These are phyloP conservation scores for Aaosphaeria pasadenensis DNA, from an alignment of 2,329 filamentous ascomycete genomes.

Conservation along the genomic window DNA sequence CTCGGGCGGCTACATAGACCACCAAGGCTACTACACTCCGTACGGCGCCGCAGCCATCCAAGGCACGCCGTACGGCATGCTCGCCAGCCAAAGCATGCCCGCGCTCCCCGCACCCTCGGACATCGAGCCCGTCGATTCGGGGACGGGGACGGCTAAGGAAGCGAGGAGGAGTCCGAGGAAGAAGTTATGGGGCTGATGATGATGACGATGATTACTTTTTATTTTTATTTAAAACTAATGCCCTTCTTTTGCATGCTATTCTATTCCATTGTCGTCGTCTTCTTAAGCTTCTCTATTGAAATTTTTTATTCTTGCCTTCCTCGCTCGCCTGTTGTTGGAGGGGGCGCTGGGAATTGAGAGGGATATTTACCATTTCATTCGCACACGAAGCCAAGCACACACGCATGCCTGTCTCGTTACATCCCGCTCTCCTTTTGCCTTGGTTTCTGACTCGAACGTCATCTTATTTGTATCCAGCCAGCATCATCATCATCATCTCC, in stretches of 20 bases:
- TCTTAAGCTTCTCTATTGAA: not conserved
- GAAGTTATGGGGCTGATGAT: not conserved
- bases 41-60: slow-evolving; percentile 1
- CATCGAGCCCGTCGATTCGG: not conserved
- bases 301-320: not conserved
- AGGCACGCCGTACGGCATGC: slow-evolving; percentile 22
- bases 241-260: not conserved
- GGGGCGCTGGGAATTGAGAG: no score
- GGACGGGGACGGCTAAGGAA: not conserved
- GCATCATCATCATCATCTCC: no score
- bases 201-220: not conserved
- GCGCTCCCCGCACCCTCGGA: slow-evolving; percentile 7
- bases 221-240: not conserved
- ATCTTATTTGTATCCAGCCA: no score
- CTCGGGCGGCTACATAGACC: slow-evolving; percentile 17
- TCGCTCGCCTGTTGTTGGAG: no score
- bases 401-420: no score
- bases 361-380: no score
- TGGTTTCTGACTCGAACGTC: no score
- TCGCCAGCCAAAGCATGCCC: slow-evolving; percentile 27
- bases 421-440: no score
- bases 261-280: not conserved
- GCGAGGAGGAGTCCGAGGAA: not conserved
- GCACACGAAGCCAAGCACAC: no score
- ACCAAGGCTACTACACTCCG: slow-evolving; percentile 14